phyloP scores from a whole-genome alignment of 2,329 filamentous ascomycete genomes.

The Fusarium ramigenum region DNA sequence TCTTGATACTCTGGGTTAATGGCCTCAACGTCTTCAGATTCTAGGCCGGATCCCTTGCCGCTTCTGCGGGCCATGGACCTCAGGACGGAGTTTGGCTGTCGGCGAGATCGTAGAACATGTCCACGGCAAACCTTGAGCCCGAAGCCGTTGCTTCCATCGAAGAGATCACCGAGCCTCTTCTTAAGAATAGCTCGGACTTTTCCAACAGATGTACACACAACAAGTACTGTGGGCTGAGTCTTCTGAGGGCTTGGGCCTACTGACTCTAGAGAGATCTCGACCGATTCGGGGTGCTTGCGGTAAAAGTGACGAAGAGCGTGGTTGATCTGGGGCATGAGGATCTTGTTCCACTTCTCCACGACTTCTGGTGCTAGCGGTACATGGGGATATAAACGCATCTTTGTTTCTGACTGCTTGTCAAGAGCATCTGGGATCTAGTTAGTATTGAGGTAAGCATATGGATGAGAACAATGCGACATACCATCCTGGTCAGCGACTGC shows the following conservation, averaged over 20 bases:
- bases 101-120: conserved; percentile 70
- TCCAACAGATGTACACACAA: conserved; percentile 78
- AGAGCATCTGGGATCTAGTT: conserved; percentile 29
- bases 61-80: conserved; percentile 47
- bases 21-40: conserved; percentile 53
- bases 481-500: conserved; percentile 33
- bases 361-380: conserved; percentile 67
- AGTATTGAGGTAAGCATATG: not conserved
- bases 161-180: conserved; percentile 71
- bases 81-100: conserved; percentile 46
- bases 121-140: conserved; percentile 78
- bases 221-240: conserved; percentile 76
- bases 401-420: conserved; percentile 48
- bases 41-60: conserved; percentile 48
- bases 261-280: conserved; percentile 80
- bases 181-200: conserved; percentile 78
- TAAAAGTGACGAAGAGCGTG: conserved; percentile 75
- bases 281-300: conserved; percentile 77
- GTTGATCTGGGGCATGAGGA: conserved; percentile 78
- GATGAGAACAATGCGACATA: not conserved
- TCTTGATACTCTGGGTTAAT: conserved; percentile 82
- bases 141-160: conserved; percentile 70
- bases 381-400: conserved; percentile 68
- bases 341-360: conserved; percentile 76
- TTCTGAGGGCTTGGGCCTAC: conserved; percentile 74